phyloP scores from a whole-genome alignment of 2,329 filamentous ascomycete genomes.

The Esteya vermicola region DNA sequence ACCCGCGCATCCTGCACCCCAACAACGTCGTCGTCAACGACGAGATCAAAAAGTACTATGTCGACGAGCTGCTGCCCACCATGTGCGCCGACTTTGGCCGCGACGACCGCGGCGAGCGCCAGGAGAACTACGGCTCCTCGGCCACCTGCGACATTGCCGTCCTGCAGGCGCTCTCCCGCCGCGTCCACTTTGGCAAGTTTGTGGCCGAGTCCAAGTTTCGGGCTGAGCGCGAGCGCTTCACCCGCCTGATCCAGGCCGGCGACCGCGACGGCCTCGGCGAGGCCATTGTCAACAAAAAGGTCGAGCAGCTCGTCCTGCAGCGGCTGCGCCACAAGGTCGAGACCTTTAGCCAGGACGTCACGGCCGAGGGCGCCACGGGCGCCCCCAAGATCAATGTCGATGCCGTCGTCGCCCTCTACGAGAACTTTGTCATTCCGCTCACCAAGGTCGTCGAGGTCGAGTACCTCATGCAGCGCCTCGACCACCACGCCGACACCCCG shows the following conservation, averaged over 20 bases:
- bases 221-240: constrained; percentile 68
- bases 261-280: constrained; percentile 73
- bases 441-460: constrained; percentile 99
- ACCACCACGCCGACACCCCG: constrained; percentile 1
- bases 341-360: constrained; percentile 87
- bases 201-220: constrained; percentile 93
- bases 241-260: constrained; percentile 62
- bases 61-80: constrained; percentile 65
- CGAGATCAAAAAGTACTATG: constrained; percentile 76
- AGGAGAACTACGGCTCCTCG: constrained; percentile 90
- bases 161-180: constrained; percentile 74
- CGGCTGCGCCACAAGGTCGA: constrained; percentile 75
- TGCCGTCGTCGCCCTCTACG: constrained; percentile 81
- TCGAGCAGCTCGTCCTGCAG: constrained; percentile 86
- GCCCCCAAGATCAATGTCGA: constrained; percentile 75
- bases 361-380: constrained; percentile 33
- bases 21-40: constrained; percentile 87
- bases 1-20: constrained; percentile 73
- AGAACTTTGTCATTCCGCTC: constrained; percentile 84
- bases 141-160: constrained; percentile 84
- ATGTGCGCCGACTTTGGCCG: constrained; percentile 69
- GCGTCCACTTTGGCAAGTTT: constrained; percentile 97
- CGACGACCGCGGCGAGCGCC: constrained; percentile 65
- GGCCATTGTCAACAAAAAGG: constrained; percentile 78
- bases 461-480: constrained; percentile 85